Conservation (phyloP, 192 early-diverging fungal species). For the Gigaspora rosea region DNA sequence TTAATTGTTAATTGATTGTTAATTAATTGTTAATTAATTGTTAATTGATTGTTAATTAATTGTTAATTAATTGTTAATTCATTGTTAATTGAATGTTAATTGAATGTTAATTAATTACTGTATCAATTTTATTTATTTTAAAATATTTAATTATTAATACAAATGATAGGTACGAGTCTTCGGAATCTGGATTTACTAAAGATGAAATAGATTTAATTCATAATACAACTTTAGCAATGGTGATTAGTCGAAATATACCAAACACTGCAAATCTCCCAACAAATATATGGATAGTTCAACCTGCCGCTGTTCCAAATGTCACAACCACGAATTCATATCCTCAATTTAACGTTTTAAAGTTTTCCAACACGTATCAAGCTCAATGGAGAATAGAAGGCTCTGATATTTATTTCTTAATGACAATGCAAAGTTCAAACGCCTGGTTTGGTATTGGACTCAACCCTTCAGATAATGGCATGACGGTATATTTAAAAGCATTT, state of each 20-base stretch:
- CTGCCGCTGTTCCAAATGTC: background rate
- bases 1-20: too few relatives aligned
- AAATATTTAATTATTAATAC: too few relatives aligned
- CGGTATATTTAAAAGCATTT: too few relatives aligned
- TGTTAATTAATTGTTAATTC: too few relatives aligned
- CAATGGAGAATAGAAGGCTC: background rate
- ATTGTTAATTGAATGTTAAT: too few relatives aligned
- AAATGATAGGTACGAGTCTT: conserved; percentile 28
- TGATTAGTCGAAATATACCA: conserved; percentile 5
- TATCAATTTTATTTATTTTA: too few relatives aligned
- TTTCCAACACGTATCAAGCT: background rate
- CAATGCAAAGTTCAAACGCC: background rate
- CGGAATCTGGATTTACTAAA: conserved; percentile 32
- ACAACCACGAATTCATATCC: background rate
- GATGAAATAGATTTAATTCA: conserved; percentile 36
- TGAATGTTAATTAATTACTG: too few relatives aligned
- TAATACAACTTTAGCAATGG: conserved; percentile 31
- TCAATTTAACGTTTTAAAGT: background rate
- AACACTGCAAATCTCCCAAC: background rate
- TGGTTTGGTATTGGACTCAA: conserved; percentile 16
- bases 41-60: too few relatives aligned
- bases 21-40: too few relatives aligned
- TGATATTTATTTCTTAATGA: background rate
- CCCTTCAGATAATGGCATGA: conserved; percentile 9
- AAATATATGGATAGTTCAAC: conserved; percentile 19